Conservation (phyloP, 2,329 filamentous ascomycete species). For the Beauveria sp. region DNA sequence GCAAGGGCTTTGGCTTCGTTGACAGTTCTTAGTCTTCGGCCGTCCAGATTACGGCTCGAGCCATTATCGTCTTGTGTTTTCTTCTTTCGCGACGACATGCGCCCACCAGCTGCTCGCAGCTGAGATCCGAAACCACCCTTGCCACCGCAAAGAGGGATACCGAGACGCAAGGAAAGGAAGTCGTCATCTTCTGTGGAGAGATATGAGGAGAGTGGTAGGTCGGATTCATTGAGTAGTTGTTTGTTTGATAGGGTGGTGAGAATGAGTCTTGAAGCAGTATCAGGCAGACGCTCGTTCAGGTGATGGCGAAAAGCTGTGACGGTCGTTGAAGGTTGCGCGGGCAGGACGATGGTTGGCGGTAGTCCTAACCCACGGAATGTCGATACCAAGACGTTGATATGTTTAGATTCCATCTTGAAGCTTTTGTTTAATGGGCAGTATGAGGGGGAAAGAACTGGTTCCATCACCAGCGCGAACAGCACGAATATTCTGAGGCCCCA, state of each 20-base stretch:
- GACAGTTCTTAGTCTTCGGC: conserved; percentile 80
- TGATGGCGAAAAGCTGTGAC: conserved; percentile 58
- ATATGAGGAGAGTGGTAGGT: conserved; percentile 51
- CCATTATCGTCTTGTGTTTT: conserved; percentile 77
- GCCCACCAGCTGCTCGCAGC: conserved; percentile 88
- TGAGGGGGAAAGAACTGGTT: neutral
- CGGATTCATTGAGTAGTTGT: conserved; percentile 50
- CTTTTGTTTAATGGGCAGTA: neutral
- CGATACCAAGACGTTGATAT: conserved; percentile 75
- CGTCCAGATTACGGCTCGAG: conserved; percentile 89
- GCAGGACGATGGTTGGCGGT: conserved; percentile 75
- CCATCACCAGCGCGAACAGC: too few relatives aligned
- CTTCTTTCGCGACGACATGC: conserved; percentile 95
- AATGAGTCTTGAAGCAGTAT: conserved; percentile 53
- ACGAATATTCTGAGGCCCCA: neutral
- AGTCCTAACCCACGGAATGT: conserved; percentile 77
- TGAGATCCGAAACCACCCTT: conserved; percentile 98
- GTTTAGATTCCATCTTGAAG: conserved; percentile 46
- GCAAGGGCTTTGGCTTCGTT: conserved; percentile 93
- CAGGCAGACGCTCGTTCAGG: conserved; percentile 55
- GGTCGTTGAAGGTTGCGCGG: conserved; percentile 56
- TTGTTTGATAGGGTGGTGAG: conserved; percentile 78
- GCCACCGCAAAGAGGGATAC: conserved; percentile 74
- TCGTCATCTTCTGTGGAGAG: conserved; percentile 51
- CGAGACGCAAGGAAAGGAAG: conserved; percentile 77